A percentile compares a stretch with the other conserved stretches of the same genome.
Conservation (phyloP, 1,284 basidiomycete genomes). For the Gymnopus androsaceus region DNA sequence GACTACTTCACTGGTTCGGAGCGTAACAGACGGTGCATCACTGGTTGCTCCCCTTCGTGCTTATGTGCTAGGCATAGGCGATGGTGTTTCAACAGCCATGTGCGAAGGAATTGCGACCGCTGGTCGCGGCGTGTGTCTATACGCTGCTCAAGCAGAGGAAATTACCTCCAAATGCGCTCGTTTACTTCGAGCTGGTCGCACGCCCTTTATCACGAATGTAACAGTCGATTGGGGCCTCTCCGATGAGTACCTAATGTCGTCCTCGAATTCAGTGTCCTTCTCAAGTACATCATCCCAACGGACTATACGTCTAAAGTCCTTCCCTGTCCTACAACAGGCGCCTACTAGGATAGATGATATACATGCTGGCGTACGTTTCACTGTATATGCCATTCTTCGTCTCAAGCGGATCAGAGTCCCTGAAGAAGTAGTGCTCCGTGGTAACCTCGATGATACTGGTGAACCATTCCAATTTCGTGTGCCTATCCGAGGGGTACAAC, state of each 20-base stretch:
- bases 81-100: constrained; percentile 46
- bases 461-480: constrained; percentile 37
- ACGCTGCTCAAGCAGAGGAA: constrained; percentile 44
- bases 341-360: constrained; percentile 43
- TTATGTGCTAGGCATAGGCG: constrained; percentile 60
- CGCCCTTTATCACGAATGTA: constrained; percentile 44
- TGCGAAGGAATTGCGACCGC: constrained; percentile 51
- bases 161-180: constrained; percentile 50
- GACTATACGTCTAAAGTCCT: constrained; percentile 28
- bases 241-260: constrained; percentile 20
- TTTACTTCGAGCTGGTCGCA: constrained; percentile 51
- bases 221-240: constrained; percentile 50
- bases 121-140: constrained; percentile 51
- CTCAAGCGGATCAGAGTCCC: constrained; percentile 36
- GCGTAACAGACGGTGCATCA: constrained; percentile 28
- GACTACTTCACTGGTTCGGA: constrained; percentile 29
- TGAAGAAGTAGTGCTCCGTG: constrained; percentile 38
- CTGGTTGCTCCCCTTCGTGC: constrained; percentile 41
- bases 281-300: constrained; percentile 16
- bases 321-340: constrained; percentile 43
- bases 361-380: constrained; percentile 47
- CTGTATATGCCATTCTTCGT: constrained; percentile 46
- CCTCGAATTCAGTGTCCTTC: constrained; percentile 26
- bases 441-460: constrained; percentile 35
- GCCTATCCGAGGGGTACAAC: constrained; percentile 39